Percentiles rank a stretch among this genome's conserved stretches.
phyloP scores from a whole-genome alignment of 768 basidiomycete genomes.

The Naematelia encephala region DNA sequence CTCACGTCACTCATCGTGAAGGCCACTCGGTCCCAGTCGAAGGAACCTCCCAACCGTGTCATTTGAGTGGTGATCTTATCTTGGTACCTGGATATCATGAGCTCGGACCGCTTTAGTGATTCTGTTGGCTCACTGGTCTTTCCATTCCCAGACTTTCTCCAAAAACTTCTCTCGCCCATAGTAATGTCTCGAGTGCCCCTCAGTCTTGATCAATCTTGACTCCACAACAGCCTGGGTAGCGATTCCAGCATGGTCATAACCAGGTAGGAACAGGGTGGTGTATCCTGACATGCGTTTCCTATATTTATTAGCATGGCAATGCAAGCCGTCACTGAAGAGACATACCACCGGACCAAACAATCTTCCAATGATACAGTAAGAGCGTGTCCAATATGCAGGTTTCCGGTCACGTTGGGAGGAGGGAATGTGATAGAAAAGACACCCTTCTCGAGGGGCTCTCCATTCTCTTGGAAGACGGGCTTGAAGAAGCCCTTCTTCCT shows the following conservation, averaged over 20 bases:
- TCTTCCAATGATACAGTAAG: constrained; percentile 91
- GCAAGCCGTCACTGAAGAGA: constrained; percentile 18
- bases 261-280: constrained; percentile 83
- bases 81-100: constrained; percentile 66
- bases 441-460: constrained; percentile 62
- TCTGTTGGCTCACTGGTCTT: constrained; percentile 70
- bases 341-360: constrained; percentile 77
- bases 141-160: constrained; percentile 91
- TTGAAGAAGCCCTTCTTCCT: constrained; percentile 82
- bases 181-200: constrained; percentile 82
- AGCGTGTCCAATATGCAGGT: constrained; percentile 91
- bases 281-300: constrained; percentile 97
- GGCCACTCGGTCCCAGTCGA: constrained; percentile 89
- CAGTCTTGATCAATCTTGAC: constrained; percentile 77
- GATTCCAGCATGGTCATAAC: constrained; percentile 98
- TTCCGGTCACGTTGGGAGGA: constrained; percentile 95
- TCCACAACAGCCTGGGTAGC: constrained; percentile 98
- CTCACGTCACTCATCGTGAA: constrained; percentile 91
- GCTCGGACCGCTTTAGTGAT: neutral
- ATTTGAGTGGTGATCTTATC: constrained; percentile 86
- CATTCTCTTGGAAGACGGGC: constrained; percentile 58
- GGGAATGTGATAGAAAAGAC: constrained; percentile 82
- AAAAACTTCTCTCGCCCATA: constrained; percentile 91
- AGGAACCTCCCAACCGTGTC: constrained; percentile 81
- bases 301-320: constrained; percentile 3